Evolutionary conservation across 2,329 filamentous ascomycete genomes (phyloP), one percentile per base, ranked within the genome.

Genomic region (Cercospora brassicicola): DNA sequence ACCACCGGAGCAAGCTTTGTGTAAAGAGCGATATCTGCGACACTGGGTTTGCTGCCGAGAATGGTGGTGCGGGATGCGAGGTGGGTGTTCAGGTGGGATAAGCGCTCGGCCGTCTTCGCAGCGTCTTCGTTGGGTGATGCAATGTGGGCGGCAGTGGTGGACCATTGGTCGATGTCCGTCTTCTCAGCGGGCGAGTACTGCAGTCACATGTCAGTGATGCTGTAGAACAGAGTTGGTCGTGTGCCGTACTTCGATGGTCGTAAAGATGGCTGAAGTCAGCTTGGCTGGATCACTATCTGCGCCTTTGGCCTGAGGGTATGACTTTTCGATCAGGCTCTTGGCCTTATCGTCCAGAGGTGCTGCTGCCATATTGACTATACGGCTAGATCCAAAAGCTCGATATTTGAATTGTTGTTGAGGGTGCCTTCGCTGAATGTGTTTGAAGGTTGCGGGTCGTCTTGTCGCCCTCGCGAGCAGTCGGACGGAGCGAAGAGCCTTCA

Each of bases 111-210:
- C 10, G 83, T 80, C 70, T 87, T 86, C 13, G 82, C 79, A 61
- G 84, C 81, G 70, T 91, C 87, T 75, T 89, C 85, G 67, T 87
- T 83, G 33, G 85, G 78, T 36, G 84, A 81, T 76, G 87, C 87
- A 77, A 96, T 87, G 73, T 90, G 89, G 69, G 89, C 86, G 51
- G 92, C 88, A 56, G 91, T 91, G 77, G 88, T 89, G 77, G 94
- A 86, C 94, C 94, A 97, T 84, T 95, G 90, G 81, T 90, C 89
- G 79, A 97, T 91, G 82, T 97, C 93, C 18, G 91, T 87, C 82
- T 94, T 89, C 83, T 98, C 94, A 72, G 88, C 86, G 75, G 90
- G 84, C 71, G 88, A 88, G 84, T 95, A 96, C 75, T 87, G 89
- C 2, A 42, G 18, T 39, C 4, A 30, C 18, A 23, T 57, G 62